Evolutionary conservation across 2,329 filamentous ascomycete genomes (phyloP).

Genomic region (Talaromyces piceae): DNA sequence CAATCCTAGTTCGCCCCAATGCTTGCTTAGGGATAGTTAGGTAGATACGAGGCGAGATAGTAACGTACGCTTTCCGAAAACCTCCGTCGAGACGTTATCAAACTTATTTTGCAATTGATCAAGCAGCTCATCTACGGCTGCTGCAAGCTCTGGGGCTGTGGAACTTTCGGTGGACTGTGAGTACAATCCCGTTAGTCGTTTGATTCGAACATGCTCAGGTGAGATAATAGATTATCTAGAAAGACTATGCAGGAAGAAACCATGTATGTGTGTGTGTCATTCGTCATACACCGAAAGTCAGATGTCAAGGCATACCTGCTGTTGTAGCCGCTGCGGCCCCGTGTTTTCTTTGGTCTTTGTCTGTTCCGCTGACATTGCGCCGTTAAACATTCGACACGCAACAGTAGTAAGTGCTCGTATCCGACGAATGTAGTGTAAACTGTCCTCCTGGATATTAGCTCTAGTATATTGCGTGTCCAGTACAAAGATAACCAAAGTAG

Average conservation of each 20-base stretch:
- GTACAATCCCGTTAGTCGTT: too few relatives aligned
- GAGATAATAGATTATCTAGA: too few relatives aligned
- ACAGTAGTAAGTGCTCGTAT: neutral
- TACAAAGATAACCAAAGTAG: too few relatives aligned
- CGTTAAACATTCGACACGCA: neutral
- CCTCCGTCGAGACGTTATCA: constrained; percentile 72
- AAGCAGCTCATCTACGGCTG: constrained; percentile 77
- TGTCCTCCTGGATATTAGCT: neutral
- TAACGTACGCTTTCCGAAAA: constrained; percentile 77
- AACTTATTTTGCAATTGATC: constrained; percentile 82
- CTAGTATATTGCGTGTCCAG: too few relatives aligned
- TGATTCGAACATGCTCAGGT: too few relatives aligned
- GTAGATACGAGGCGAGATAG: neutral
- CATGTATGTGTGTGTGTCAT: neutral
- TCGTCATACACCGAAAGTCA: too few relatives aligned
- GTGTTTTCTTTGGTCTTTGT: constrained; percentile 4
- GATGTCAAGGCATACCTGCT: constrained; percentile 13
- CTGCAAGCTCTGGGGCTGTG: constrained; percentile 52
- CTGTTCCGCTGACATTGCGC: constrained; percentile 7
- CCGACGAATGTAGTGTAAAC: neutral
- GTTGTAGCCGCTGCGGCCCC: constrained; percentile 13
- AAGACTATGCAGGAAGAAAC: too few relatives aligned
- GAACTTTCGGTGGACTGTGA: constrained; percentile 10
- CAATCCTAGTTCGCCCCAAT: neutral
- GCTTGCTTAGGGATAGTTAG: neutral